Evolutionary conservation across 805 yeast species (phyloP).

Genomic region (Cyberlindnera misumaiensis): DNA sequence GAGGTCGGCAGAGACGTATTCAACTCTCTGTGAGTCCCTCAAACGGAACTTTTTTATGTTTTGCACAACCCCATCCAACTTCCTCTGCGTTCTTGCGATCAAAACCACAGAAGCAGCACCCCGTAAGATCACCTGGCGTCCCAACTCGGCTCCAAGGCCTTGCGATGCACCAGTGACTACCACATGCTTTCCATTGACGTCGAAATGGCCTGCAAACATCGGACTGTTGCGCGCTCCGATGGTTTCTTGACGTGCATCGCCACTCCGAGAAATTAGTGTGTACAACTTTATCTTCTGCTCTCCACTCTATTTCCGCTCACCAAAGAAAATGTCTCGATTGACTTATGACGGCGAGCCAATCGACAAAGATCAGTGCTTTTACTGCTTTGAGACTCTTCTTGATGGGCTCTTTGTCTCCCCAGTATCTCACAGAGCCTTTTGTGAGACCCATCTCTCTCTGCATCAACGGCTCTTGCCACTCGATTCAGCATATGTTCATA

Average conservation of each 20-base stretch:
- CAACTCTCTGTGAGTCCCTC: constrained; percentile 14
- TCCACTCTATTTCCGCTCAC: too few species aligned
- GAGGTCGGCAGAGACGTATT: constrained; percentile 58
- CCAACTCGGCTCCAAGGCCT: constrained; percentile 82
- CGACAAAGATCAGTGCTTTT: constrained; percentile 87
- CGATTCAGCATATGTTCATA: constrained; percentile 45
- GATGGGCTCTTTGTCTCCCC: constrained; percentile 77
- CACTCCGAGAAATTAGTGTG: not conserved
- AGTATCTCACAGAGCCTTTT: constrained; percentile 63
- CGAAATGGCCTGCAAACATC: constrained; percentile 14
- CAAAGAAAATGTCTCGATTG: not conserved
- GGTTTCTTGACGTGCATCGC: not conserved
- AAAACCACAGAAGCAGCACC: constrained; percentile 66
- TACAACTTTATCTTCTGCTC: too few species aligned
- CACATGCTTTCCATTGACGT: constrained; percentile 38
- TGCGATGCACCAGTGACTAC: constrained; percentile 93
- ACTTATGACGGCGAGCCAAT: constrained; percentile 31
- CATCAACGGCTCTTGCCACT: constrained; percentile 54
- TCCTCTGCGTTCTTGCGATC: constrained; percentile 68
- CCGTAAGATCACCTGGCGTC: constrained; percentile 42
- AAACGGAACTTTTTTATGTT: constrained; percentile 31
- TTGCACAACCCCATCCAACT: constrained; percentile 43
- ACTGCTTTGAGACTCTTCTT: constrained; percentile 66
- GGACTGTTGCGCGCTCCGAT: not conserved
- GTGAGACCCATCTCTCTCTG: constrained; percentile 50